Evolutionary conservation across 192 early-diverging fungal species (phyloP), one percentile per base, ranked within the genome.

Genomic region (Phlyctochytrium arcticum): DNA sequence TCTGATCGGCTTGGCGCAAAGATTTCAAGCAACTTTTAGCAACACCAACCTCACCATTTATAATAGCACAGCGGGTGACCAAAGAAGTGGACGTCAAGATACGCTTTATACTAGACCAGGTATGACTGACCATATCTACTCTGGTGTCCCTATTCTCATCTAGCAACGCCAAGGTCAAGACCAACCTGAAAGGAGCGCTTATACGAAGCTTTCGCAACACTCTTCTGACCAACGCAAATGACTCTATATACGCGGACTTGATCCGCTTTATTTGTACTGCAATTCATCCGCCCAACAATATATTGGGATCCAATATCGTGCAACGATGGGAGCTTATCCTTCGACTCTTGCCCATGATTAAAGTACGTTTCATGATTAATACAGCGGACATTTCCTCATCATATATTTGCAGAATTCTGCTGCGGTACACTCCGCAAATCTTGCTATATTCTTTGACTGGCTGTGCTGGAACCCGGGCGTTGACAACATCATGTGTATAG

Each of bases 401-500:
- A n/a, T n/a, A n/a, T n/a, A n/a, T n/a, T n/a, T 53, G 0, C 60
- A 62, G 60, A 49, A 17, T 47, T 10, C 19, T 62, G n/a, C 12
- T 12, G 62, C 39, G 3, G n/a, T 35, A 6, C 62, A 64, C 5
- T 48, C 51, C 31, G 62, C 51, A 7, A 64, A 64, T 24, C 35
- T 64, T 4, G 50, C 62, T 10, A 48, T 64, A 6, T 54, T 54
- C 32, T 64, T 64, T 36, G 62, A 64, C 35, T 64, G 62, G 62
- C 26, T 64, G 6, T 53, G 19, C 23, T 64, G 62, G 62, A 64
- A 51, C 37, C 49, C 62, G 9, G 33, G 27, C 21, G 44, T 19
- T 19, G 62, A 64, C 51, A 64, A 64, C 24, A 64, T 64, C 48
- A 64, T 64, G 62, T 64, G 37, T 33, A 64, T 64, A 36, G 62